Conservation (phyloP, 1,139 yeast species). For the Debaryomyces fabryi region DNA sequence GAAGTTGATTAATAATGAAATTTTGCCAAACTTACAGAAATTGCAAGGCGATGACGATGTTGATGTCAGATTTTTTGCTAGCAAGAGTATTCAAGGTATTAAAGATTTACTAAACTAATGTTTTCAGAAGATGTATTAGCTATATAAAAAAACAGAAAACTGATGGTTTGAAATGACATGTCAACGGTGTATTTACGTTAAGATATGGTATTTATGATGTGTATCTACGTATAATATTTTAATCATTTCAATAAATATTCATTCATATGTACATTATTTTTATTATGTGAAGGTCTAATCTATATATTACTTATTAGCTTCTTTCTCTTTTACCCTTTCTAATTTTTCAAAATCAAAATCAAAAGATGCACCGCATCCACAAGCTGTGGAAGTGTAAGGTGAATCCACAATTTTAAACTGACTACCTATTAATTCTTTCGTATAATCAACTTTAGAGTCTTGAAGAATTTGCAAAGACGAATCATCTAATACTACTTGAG, state of each 20-base stretch:
- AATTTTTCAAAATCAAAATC: slow-evolving; percentile 77
- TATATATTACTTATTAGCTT: slow-evolving; percentile 6
- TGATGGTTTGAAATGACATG: slow-evolving; percentile 72
- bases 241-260: slow-evolving; percentile 7
- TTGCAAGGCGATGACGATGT: slow-evolving; percentile 75
- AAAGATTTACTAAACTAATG: slow-evolving; percentile 26
- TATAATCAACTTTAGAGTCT: slow-evolving; percentile 85
- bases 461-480: slow-evolving; percentile 79
- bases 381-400: slow-evolving; percentile 85
- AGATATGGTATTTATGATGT: neutral
- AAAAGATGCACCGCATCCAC: slow-evolving; percentile 97
- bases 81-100: slow-evolving; percentile 53
- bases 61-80: slow-evolving; percentile 88
- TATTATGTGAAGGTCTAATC: neutral
- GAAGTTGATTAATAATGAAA: slow-evolving; percentile 53
- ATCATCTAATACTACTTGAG: slow-evolving; percentile 76
- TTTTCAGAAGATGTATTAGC: slow-evolving; percentile 57
- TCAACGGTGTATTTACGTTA: neutral
- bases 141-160: slow-evolving; percentile 91
- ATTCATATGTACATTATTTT: slow-evolving; percentile 1
- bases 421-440: slow-evolving; percentile 92
- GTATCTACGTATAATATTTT: slow-evolving; percentile 1
- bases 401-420: slow-evolving; percentile 91
- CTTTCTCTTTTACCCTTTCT: slow-evolving; percentile 23
- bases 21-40: slow-evolving; percentile 66